Base-by-base conservation (phyloP, 805 yeast species). In the Yamadazyma kitorensis region DNA sequence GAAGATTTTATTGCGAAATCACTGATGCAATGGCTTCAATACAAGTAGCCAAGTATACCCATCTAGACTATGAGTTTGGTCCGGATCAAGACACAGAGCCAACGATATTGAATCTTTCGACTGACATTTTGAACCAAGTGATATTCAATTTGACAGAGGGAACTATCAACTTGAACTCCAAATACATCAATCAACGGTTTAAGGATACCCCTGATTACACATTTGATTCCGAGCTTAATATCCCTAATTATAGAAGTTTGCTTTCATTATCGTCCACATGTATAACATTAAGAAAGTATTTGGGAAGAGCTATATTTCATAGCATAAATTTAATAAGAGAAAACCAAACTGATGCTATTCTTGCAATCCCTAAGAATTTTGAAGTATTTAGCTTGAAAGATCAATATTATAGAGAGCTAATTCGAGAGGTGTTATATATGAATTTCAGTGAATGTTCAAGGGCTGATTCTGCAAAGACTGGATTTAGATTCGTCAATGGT, bases 311-410 rank as follows among this genome's bases (percentile, higher is more conserved):
- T 2, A 14, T 58, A 13, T 59, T 55, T 32, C 29, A 29, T 6
- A 39, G 40, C 12, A 12, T 51, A 5, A 60, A 65, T 34, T 38
- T 60, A 26, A 44, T 58, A 5, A 34, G 66, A 16, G 25, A 35
- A 15, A 57, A 55, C 34, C 56, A 52, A 32, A 36, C 52, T 2
- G 66, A 60, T 40, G 49, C 54, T 3, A 34, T 56, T 6, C 35
- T 59, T 26, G 41, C 48, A 1, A 37, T 37, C 25, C 59, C 61
- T 15, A 42, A 38, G 23, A 19, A 40, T 4, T 44, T 45, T 40
- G 48, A 49, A 24, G 24, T 32, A 11, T 57, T 41, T 37, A 54
- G 58, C 24, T 48, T 49, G 25, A 36, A 31, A 19, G 41, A 37
- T 29, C 33, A 22, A 7, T 44, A 43, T 29, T 48, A 47, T 17